Base-by-base conservation (phyloP, 2,329 filamentous ascomycete species). In the Pseudogymnoascus sp. region DNA sequence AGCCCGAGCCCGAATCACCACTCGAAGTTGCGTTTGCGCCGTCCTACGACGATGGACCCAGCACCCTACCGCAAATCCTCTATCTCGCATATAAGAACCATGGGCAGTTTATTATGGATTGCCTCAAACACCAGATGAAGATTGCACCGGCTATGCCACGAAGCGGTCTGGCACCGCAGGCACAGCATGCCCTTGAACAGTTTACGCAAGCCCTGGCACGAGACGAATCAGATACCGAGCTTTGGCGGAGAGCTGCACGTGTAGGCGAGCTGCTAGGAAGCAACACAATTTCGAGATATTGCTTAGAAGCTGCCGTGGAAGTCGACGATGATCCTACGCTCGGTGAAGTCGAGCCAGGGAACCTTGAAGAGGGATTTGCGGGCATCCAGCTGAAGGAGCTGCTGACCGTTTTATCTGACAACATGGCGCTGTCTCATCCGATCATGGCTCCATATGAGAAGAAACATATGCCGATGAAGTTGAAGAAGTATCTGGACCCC, bases 11-110 rank as follows among this genome's bases (percentile, higher is more conserved):
- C 2, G 73, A 74, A 1, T 81, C 81, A 67, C 78, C 78, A 3
- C 76, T 81, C 6, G 78, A 79, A 12, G 75, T 85, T n/a, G 83
- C 84, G 62, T 76, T 81, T 6, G 78, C 83, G 26, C 82, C 84
- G 28, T 84, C 83, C 64, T 84, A 87, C 60, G 84, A 85, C 59
- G 91, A 96, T 67, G 88, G 85, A 28, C 90, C 88, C 14, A 95
- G 89, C 72, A 93, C 89, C 59, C 79, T 98, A 8, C 88, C 91
- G 0, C 93, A 97, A 72, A 92, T 96, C 10, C 82, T 98, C 19
- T 97, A 96, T 71, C 83, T 99, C 6, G 90, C 93, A 1, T 91
- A 96, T 79, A 99, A 98, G 75, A 99, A 98, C 70, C 88, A 93
- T 76, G 95, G 92, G 43, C 91, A 98, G 72, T 97, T 96, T 72